These are phyloP conservation scores for Astragalus glycyphyllos DNA, from an alignment of 306 rosid species.

Conservation along the genomic window DNA sequence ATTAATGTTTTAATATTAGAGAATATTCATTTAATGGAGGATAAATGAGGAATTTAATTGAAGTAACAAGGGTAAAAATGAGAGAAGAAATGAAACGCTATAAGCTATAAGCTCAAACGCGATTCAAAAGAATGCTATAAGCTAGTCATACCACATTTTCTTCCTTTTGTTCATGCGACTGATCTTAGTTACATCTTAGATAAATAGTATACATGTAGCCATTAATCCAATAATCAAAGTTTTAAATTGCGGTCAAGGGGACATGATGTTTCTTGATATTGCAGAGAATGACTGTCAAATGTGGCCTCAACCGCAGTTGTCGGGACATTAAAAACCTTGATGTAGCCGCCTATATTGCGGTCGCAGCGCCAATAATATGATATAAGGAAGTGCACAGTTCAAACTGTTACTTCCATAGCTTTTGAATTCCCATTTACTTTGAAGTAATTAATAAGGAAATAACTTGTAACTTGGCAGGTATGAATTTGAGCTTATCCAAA, in stretches of 20 bases:
- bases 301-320: background rate
- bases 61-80: no score
- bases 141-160: background rate
- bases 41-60: no score
- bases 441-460: background rate
- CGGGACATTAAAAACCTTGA: no score
- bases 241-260: background rate
- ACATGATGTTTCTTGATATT: background rate
- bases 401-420: constrained; percentile 1
- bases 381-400: background rate
- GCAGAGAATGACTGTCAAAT: background rate
- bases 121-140: no score
- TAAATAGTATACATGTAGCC: background rate
- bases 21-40: no score
- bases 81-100: no score
- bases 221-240: no score
- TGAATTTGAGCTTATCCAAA: constrained; percentile 26
- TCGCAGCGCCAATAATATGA: no score
- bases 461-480: constrained; percentile 35
- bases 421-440: constrained; percentile 2
- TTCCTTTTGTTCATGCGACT: background rate
- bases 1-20: no score
- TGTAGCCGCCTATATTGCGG: no score
- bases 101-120: no score
- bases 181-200: background rate